Evolutionary conservation across 2,329 filamentous ascomycete genomes (phyloP), one percentile per base, ranked within the genome.

Genomic region (Aphanoascus verrucosus): DNA sequence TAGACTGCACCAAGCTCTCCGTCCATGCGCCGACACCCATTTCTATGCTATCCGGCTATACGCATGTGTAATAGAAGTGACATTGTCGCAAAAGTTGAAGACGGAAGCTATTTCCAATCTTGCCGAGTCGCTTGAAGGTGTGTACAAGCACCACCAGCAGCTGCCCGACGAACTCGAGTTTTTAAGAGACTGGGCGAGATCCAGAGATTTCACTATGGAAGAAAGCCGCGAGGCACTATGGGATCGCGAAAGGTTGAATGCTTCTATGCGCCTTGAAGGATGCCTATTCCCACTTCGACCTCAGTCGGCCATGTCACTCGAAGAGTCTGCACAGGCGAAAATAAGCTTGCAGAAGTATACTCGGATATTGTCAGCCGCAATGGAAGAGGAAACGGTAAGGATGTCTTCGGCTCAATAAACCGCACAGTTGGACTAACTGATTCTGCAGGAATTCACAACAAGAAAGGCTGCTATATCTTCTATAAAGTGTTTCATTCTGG

Each of bases 321-420:
- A 61, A 32, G 23, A 52, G 3, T 28, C 52, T 3, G 42, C 53
- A 8, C 52, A 53, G 6, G 57, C 64, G 9, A 59, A 63, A 31
- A 51, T 45, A 0, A 64, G 64, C 34, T 42, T 72, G 20, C 57
- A 59, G 8, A 60, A 57, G 40, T 71, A 68, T 64, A 58, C 61
- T 15, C 60, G 66, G 11, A 66, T 64, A 49, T 58, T 72, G 23
- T 64, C 64, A 12, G 71, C 64, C 44, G 69, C 70, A 0, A 61
- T 72, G 43, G 59, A 60, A n/a, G 70, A 72, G 54, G 69, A 72
- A 59, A 72, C 69, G 0, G 69, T 72, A 60, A 59, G 68, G 61
- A 38, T 14, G 19, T 6, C 2, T 15, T 1, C 40, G 12, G 2
- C 15, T 1, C 47, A 20, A 1, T 12, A 11, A 38, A 17, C 12